Percentiles rank a stretch among this genome's conserved stretches.
Evolutionary conservation across 352 stramenopile species (phyloP).

Genomic region (Phytophthora syringae): DNA sequence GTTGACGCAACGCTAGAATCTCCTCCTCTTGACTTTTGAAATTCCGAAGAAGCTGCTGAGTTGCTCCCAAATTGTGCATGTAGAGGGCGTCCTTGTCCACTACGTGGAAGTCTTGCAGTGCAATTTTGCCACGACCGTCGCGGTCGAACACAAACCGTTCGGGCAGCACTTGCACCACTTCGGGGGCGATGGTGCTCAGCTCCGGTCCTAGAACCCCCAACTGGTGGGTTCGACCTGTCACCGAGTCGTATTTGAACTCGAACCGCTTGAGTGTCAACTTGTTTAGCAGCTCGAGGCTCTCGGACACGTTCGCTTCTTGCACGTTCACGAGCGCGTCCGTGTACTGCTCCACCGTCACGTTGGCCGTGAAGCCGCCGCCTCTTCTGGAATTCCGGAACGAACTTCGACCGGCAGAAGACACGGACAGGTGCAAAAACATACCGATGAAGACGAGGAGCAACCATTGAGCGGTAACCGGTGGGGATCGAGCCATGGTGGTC

Average conservation of each 20-base stretch:
- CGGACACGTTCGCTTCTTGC: constrained; percentile 46
- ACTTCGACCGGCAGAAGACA: constrained; percentile 6
- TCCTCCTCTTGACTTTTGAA: constrained; percentile 35
- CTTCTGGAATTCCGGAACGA: constrained; percentile 39
- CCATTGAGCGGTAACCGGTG: background rate
- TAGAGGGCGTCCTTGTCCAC: constrained; percentile 92
- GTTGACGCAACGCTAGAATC: constrained; percentile 37
- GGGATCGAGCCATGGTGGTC: background rate
- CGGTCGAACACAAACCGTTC: constrained; percentile 64
- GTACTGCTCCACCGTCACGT: constrained; percentile 57
- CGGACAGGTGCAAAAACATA: background rate
- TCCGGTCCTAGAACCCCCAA: constrained; percentile 77
- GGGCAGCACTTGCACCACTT: constrained; percentile 73
- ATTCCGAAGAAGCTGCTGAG: constrained; percentile 79
- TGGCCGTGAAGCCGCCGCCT: constrained; percentile 28
- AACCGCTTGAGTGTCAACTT: constrained; percentile 67
- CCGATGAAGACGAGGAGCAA: background rate
- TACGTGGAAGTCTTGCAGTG: constrained; percentile 83
- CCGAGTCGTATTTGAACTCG: constrained; percentile 85
- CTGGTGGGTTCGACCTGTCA: constrained; percentile 61
- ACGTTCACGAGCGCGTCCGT: constrained; percentile 57
- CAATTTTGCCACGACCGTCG: constrained; percentile 57
- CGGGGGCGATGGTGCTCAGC: constrained; percentile 60
- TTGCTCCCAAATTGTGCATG: constrained; percentile 92
- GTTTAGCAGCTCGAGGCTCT: constrained; percentile 55